Evolutionary conservation across 371 early-diverging fungal species (phyloP).

Genomic region (Syncephalastrum racemosum): DNA sequence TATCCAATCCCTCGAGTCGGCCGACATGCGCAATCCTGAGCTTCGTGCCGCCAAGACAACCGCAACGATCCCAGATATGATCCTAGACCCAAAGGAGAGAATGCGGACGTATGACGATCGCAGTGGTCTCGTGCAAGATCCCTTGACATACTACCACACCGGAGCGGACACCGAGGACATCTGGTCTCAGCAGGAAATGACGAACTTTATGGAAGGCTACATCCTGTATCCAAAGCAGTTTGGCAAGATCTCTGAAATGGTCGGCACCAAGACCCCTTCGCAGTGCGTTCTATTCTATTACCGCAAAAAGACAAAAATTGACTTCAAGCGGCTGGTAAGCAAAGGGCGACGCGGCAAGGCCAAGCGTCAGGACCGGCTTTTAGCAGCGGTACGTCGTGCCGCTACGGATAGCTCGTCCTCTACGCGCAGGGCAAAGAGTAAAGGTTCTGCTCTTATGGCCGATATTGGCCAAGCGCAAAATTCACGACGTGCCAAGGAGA

Average conservation of each 20-base stretch:
- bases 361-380: constrained; percentile 41
- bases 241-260: constrained; percentile 74
- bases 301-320: constrained; percentile 83
- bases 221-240: constrained; percentile 89
- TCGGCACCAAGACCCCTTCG: constrained; percentile 78
- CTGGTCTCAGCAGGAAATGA: constrained; percentile 85
- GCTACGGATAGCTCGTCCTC: constrained; percentile 29
- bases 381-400: constrained; percentile 44
- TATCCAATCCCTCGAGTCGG: constrained; percentile 72
- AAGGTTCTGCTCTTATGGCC: constrained; percentile 62
- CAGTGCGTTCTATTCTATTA: constrained; percentile 93
- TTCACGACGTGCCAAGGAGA: constrained; percentile 48
- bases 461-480: constrained; percentile 65
- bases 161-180: constrained; percentile 55
- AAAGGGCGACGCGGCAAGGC: constrained; percentile 54
- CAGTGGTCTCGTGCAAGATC: constrained; percentile 63
- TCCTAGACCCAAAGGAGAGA: constrained; percentile 61
- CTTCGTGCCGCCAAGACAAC: constrained; percentile 74
- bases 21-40: constrained; percentile 79
- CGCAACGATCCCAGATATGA: constrained; percentile 78
- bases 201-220: constrained; percentile 75
- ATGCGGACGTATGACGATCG: constrained; percentile 62
- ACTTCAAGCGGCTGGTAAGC: constrained; percentile 74
- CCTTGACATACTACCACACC: constrained; percentile 62
- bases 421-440: constrained; percentile 50